Percentiles rank a stretch among this genome's conserved stretches.
Conservation (phyloP, 345 rosid species). For the Heritiera littoralis region DNA sequence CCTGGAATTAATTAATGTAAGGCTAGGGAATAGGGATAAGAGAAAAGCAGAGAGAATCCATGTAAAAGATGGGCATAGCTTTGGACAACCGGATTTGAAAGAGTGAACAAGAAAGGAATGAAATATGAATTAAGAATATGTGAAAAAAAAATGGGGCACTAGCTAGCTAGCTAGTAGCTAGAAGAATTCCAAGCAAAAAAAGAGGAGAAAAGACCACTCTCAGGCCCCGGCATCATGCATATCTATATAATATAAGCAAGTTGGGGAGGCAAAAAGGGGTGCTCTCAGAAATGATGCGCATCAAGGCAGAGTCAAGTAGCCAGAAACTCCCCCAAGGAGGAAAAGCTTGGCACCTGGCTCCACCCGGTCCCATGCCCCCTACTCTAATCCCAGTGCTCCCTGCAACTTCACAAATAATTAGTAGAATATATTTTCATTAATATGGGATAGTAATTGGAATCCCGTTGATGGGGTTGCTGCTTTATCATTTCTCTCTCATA, state of each 20-base stretch:
- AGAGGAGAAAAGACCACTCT: too few species aligned
- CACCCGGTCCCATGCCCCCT: neutral
- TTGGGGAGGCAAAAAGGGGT: slow-evolving; percentile 19
- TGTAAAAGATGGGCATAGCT: neutral
- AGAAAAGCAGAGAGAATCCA: neutral
- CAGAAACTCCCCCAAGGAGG: neutral
- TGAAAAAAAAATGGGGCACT: neutral
- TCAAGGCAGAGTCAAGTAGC: neutral
- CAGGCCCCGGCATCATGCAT: too few species aligned
- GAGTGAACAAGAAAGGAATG: too few species aligned
- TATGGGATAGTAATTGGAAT: neutral
- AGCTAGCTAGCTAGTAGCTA: neutral
- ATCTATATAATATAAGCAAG: neutral
- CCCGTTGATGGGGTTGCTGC: neutral
- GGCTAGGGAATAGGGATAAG: neutral
- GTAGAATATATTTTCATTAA: too few species aligned
- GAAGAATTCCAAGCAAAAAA: neutral
- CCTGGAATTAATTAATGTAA: neutral
- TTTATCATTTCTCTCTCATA: neutral
- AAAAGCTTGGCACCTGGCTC: neutral
- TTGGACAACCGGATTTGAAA: too few species aligned
- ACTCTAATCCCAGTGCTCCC: neutral
- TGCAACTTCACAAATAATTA: too few species aligned
- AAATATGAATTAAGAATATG: neutral
- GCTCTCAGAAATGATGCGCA: slow-evolving; percentile 3